These are phyloP conservation scores for Platismatia glauca DNA, from an alignment of 495 filamentous ascomycete species.

Conservation along the genomic window DNA sequence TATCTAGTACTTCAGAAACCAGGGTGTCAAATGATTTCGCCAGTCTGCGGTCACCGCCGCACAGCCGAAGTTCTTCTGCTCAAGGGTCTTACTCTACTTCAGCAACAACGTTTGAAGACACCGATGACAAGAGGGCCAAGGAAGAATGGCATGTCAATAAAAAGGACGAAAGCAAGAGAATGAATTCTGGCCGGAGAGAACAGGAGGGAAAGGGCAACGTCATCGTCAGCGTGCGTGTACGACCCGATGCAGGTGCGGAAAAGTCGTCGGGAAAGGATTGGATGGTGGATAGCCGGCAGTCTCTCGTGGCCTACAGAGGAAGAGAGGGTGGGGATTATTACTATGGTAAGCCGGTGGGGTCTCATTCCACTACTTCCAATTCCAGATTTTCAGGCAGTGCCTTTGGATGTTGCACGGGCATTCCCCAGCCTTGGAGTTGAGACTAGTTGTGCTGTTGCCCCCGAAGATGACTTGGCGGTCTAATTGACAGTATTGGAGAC, in stretches of 20 bases:
- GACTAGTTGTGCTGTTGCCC: neutral
- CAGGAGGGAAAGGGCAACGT: conserved; percentile 87
- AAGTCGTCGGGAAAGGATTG: conserved; percentile 69
- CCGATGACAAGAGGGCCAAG: conserved; percentile 38
- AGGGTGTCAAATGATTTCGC: conserved; percentile 62
- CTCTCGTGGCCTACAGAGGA: conserved; percentile 72
- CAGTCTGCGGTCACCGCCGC: conserved; percentile 67
- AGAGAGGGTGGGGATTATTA: conserved; percentile 86
- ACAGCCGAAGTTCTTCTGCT: conserved; percentile 81
- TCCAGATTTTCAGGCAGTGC: neutral
- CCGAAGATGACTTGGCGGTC: neutral
- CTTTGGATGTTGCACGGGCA: neutral
- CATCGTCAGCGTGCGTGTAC: conserved; percentile 85
- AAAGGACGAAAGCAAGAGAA: conserved; percentile 29
- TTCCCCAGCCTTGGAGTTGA: neutral
- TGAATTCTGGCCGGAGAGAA: conserved; percentile 30
- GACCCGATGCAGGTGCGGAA: conserved; percentile 68
- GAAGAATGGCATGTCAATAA: conserved; percentile 35
- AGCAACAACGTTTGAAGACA: conserved; percentile 77
- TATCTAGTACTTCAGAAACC: conserved; percentile 44
- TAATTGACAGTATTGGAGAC: neutral
- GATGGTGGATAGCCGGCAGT: conserved; percentile 79
- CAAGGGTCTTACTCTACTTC: conserved; percentile 86
- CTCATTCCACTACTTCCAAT: neutral
- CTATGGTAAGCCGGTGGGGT: conserved; percentile 58